Conservation (phyloP, 257 asterid species). For the Forsythia suspensa region DNA sequence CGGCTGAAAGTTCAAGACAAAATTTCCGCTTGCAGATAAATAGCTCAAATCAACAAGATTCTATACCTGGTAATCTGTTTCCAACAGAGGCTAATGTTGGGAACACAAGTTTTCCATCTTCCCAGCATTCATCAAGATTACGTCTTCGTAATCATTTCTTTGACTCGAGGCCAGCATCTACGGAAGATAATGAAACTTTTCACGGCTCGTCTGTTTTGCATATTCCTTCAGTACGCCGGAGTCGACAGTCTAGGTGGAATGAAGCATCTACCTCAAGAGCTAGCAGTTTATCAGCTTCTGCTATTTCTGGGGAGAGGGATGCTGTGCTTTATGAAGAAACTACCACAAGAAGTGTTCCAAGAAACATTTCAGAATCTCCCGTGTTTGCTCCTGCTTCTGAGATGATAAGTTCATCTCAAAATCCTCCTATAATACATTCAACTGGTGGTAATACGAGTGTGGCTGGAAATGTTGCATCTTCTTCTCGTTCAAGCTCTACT, state of each 20-base stretch:
- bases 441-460: constrained; percentile 37
- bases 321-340: constrained; percentile 41
- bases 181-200: constrained; percentile 33
- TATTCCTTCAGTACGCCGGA: constrained; percentile 42
- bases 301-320: constrained; percentile 27
- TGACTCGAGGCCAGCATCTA: constrained; percentile 42
- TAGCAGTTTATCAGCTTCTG: constrained; percentile 32
- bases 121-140: constrained; percentile 44
- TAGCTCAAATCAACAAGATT: constrained; percentile 57
- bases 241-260: constrained; percentile 54
- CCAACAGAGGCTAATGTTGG: constrained; percentile 37
- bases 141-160: constrained; percentile 37
- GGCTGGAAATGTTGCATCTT: constrained; percentile 51
- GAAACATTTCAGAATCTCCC: constrained; percentile 75
- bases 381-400: constrained; percentile 58
- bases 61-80: constrained; percentile 27
- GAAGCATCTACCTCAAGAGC: constrained; percentile 59
- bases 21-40: constrained; percentile 63
- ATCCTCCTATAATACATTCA: constrained; percentile 50
- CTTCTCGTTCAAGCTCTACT: constrained; percentile 46
- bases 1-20: constrained; percentile 49
- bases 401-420: constrained; percentile 49
- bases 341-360: constrained; percentile 41
- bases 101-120: constrained; percentile 38
- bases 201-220: constrained; percentile 33